Conservation (phyloP, 2,329 filamentous ascomycete species). For the Westerdykella aurantiaca region DNA sequence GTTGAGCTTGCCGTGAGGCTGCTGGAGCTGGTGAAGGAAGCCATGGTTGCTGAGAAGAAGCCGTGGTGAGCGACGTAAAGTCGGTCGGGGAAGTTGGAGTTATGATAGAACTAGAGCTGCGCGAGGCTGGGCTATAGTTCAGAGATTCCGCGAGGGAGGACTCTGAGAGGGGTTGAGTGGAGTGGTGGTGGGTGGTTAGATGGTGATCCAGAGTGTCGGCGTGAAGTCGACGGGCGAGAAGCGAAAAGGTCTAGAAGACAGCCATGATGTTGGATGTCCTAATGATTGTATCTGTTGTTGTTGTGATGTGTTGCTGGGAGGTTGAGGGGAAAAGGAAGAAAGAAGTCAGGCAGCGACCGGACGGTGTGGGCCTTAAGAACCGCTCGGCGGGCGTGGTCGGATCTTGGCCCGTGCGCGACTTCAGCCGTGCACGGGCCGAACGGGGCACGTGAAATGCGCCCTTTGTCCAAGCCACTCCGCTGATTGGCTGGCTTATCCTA, state of each 20-base stretch:
- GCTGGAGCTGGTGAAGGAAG: conserved; percentile 59
- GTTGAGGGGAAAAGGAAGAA: conserved; percentile 16
- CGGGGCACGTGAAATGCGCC: too few relatives aligned
- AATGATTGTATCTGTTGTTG: conserved; percentile 2
- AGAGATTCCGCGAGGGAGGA: conserved; percentile 46
- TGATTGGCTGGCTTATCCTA: too few relatives aligned
- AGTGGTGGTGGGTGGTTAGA: conserved; percentile 20
- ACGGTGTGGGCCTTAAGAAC: conserved; percentile 11
- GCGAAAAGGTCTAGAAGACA: conserved; percentile 33
- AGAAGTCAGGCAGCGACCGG: conserved; percentile 26
- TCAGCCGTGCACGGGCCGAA: too few relatives aligned
- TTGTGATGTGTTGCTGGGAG: conserved; percentile 13
- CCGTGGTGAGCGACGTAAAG: conserved; percentile 75
- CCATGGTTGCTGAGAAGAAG: conserved; percentile 70
- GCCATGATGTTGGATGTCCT: conserved; percentile 34
- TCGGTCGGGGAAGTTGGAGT: conserved; percentile 60
- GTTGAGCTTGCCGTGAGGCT: conserved; percentile 48
- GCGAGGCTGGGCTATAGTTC: conserved; percentile 60
- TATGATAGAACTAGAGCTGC: conserved; percentile 54
- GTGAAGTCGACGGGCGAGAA: conserved; percentile 18
- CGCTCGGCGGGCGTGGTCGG: too few relatives aligned
- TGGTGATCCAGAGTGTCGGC: conserved; percentile 30
- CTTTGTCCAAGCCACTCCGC: too few relatives aligned
- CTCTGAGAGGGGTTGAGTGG: conserved; percentile 29
- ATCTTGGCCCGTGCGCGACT: too few relatives aligned